Evolutionary conservation across 2,329 filamentous ascomycete species (phyloP), one percentile per base, ranked within the genome.

Genomic region (Podosphaera fusca): DNA sequence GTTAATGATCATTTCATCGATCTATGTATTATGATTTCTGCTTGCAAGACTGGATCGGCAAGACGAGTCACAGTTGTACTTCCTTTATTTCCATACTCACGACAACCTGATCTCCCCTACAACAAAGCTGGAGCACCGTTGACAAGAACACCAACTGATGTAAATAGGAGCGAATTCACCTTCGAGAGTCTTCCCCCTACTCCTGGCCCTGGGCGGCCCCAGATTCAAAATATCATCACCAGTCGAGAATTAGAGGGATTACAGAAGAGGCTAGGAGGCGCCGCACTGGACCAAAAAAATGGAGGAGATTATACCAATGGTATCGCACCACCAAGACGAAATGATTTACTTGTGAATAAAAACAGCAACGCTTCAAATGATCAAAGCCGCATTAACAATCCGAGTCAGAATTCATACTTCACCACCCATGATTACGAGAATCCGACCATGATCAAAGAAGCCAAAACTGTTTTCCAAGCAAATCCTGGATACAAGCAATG

Each of bases 1-100:
- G 87, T 95, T 72, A 98, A 98, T 69, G 92, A 98, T 72, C 82
- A 94, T 72, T 80, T 98, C 62, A 85, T 98, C 74, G 92, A 98
- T 68, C 81, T 96, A 55, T 85, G 94, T 70, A 95, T 96, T 72
- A 95, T 92, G 73, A 90, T 96, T 65, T 94, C 87, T n/a, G 92
- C 92, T 60, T 96, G 92, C 80, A 94, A 95, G 72, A 81, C 85
- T 10, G 88, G 88, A 64, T 95, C 89, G 46, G 92, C 92, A 35
- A 87, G 85, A 69, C 79, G 87, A 65, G 88, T 98, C 65, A 96
- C 90, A 47, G 92, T 87, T 56, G 88, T 98, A 52, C 80, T 95
- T 53, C 92, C 92, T 45, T 77, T 96, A 57, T 98, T 98, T 71
- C 92, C 92, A 0, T 98, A 98, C 74, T 95, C 88, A 59, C 80